A percentile compares a stretch with the other conserved stretches of the same genome.
Conservation (phyloP, 768 basidiomycete species). For the Amylocystis lapponica region DNA sequence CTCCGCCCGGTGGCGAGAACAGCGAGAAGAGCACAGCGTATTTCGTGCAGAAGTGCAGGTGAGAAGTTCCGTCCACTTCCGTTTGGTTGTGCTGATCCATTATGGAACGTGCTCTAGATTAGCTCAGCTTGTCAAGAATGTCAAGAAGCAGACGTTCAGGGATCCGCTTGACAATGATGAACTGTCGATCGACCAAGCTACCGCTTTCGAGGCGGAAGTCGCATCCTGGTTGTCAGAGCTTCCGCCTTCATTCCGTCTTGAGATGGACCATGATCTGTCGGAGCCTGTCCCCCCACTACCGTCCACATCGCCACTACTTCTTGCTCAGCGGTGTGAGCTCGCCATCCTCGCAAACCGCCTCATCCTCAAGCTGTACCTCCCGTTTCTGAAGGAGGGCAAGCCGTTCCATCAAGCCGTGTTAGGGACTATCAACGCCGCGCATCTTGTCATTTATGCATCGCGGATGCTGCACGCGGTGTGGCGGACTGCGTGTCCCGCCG, state of each 20-base stretch:
- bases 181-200: conserved; percentile 57
- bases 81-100: conserved; percentile 1
- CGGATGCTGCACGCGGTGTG: conserved; percentile 36
- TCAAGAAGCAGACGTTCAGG: conserved; percentile 46
- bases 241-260: conserved; percentile 43
- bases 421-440: conserved; percentile 60
- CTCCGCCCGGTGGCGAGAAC: conserved; percentile 19
- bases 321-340: conserved; percentile 54
- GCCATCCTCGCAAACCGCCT: conserved; percentile 54
- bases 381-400: conserved; percentile 44
- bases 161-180: conserved; percentile 31
- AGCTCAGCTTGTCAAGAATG: conserved; percentile 54
- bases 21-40: conserved; percentile 36
- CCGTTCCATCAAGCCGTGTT: conserved; percentile 47
- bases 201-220: conserved; percentile 50
- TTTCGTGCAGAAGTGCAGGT: conserved; percentile 59
- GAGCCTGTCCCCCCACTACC: conserved; percentile 9
- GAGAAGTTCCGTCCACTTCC: conserved; percentile 18
- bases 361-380: conserved; percentile 60
- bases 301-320: conserved; percentile 30
- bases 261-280: conserved; percentile 28
- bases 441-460: conserved; percentile 51
- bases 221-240: conserved; percentile 47
- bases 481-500: conserved; percentile 37
- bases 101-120: conserved; percentile 34